Conservation (phyloP, 139 green algal species). For the Auxenochlorella pyrenoidosa region DNA sequence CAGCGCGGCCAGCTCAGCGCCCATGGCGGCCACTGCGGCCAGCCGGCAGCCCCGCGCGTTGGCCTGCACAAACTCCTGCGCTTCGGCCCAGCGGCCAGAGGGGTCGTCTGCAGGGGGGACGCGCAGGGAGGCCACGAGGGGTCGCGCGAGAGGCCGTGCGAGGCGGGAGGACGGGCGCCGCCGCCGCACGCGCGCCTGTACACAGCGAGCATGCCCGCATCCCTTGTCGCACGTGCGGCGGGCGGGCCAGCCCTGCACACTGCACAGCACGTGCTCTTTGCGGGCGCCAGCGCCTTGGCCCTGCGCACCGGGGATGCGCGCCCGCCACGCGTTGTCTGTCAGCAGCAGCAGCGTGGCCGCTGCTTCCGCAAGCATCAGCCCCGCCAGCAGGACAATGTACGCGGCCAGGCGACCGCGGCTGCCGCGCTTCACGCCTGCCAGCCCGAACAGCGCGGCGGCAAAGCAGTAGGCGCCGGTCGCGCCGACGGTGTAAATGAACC, state of each 20-base stretch:
- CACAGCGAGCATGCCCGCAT: background rate
- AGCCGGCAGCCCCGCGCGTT: background rate
- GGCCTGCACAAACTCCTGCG: background rate
- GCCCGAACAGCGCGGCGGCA: background rate
- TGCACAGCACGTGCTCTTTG: no score
- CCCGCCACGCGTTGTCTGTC: slow-evolving; percentile 22
- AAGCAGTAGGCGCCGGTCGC: slow-evolving; percentile 18
- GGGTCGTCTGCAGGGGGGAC: slow-evolving; percentile 8
- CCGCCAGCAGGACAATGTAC: slow-evolving; percentile 19
- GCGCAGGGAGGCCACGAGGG: background rate
- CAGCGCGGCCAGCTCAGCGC: slow-evolving; percentile 21
- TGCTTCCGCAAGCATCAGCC: slow-evolving; percentile 18
- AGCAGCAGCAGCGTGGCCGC: slow-evolving; percentile 27
- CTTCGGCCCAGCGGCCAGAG: slow-evolving; percentile 3
- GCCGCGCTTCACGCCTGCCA: slow-evolving; percentile 13
- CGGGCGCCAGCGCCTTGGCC: no score
- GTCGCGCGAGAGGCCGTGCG: background rate
- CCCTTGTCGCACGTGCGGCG: background rate
- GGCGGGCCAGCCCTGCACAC: no score
- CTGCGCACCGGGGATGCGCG: slow-evolving; percentile 1
- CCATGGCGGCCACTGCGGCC: background rate
- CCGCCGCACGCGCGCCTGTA: background rate
- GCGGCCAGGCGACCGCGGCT: background rate
- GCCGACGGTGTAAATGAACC: slow-evolving; percentile 10
- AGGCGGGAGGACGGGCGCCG: background rate